Percentiles rank a stretch among this genome's conserved stretches.
Evolutionary conservation across 176 grass and related monocot species (phyloP).

Genomic region (Hordeum marinum): DNA sequence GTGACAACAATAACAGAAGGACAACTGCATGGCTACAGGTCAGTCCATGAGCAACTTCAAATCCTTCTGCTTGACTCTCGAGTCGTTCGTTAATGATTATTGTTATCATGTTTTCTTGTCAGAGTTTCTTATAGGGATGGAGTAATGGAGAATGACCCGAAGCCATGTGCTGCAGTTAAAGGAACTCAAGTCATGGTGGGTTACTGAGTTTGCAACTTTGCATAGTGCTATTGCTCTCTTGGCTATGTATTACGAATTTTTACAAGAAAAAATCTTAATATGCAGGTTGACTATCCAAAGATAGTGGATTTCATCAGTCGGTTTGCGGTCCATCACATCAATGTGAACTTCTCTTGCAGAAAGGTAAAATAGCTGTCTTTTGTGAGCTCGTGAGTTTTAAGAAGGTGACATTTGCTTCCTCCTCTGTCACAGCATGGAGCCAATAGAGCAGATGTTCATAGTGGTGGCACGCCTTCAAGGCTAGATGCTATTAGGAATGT

Average conservation of each 20-base stretch:
- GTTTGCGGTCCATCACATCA: slow-evolving; percentile 81
- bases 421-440: slow-evolving; percentile 65
- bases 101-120: not conserved
- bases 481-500: slow-evolving; percentile 79
- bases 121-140: slow-evolving; percentile 90
- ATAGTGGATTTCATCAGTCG: slow-evolving; percentile 80
- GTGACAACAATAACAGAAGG: slow-evolving; percentile 91
- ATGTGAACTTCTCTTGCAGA: slow-evolving; percentile 80
- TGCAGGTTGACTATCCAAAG: slow-evolving; percentile 75
- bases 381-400: slow-evolving; percentile 19
- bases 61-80: not conserved
- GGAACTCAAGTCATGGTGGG: slow-evolving; percentile 85
- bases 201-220: slow-evolving; percentile 1
- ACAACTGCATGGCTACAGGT: slow-evolving; percentile 87
- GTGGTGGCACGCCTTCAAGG: slow-evolving; percentile 53
- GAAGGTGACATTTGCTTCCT: slow-evolving; percentile 21
- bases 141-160: slow-evolving; percentile 81
- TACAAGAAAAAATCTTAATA: not conserved
- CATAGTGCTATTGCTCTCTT: not conserved
- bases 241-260: not conserved
- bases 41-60: not conserved
- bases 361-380: slow-evolving; percentile 46
- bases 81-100: slow-evolving; percentile 1
- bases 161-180: slow-evolving; percentile 90
- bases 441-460: slow-evolving; percentile 90